Conservation (phyloP, 225 moss, liverwort and hornwort species). For the Physcomitrellopsis africana region DNA sequence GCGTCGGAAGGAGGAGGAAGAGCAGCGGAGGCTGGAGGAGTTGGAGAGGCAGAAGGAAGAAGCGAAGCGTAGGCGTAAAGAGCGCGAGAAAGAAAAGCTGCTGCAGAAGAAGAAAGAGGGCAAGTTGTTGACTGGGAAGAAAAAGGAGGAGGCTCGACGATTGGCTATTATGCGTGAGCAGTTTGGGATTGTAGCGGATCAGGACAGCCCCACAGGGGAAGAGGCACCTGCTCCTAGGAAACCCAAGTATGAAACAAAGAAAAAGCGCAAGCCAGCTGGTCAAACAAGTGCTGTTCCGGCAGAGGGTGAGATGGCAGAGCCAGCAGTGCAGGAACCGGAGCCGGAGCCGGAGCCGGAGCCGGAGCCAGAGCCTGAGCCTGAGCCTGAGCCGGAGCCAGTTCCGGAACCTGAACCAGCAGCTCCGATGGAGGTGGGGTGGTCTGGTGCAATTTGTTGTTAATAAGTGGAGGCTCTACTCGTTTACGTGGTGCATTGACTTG, state of each 20-base stretch:
- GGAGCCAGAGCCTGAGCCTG: constrained; percentile 23
- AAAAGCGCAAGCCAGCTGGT: constrained; percentile 75
- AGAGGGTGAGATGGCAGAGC: constrained; percentile 61
- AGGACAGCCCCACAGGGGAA: constrained; percentile 65
- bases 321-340: constrained; percentile 45
- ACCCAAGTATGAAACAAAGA: constrained; percentile 91
- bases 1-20: constrained; percentile 84
- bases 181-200: constrained; percentile 68
- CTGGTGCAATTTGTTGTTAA: constrained; percentile 24
- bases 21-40: constrained; percentile 79
- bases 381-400: constrained; percentile 24
- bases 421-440: constrained; percentile 55
- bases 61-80: constrained; percentile 77
- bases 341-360: constrained; percentile 30
- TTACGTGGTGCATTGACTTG: constrained; percentile 5
- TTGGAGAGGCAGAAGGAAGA: constrained; percentile 90
- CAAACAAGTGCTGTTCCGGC: constrained; percentile 36
- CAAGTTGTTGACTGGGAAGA: constrained; percentile 89
- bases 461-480: constrained; percentile 2
- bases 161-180: constrained; percentile 93
- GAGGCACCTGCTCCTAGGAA: constrained; percentile 68
- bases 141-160: constrained; percentile 89
- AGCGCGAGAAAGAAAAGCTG: constrained; percentile 97
- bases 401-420: constrained; percentile 38
- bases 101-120: constrained; percentile 97